Conservation (phyloP, 2,329 filamentous ascomycete genomes). For the Penicillium brasilianum region DNA sequence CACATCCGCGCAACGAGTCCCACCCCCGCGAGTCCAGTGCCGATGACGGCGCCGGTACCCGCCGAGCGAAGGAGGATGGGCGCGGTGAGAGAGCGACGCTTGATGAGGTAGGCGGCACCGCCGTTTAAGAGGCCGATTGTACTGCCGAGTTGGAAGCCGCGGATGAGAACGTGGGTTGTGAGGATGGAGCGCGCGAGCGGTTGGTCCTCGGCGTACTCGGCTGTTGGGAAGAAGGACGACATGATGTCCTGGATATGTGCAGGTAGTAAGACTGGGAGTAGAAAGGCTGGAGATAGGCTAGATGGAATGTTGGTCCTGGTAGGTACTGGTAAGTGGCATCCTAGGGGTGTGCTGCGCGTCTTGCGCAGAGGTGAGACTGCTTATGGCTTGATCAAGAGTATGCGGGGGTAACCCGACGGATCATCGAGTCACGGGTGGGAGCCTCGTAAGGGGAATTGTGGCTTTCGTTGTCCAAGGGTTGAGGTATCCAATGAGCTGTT, state of each 20-base stretch:
- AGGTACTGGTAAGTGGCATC: background rate
- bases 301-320: background rate
- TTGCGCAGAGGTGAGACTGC: background rate
- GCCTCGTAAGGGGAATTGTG: background rate
- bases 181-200: conserved; percentile 61
- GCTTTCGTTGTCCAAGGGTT: no score
- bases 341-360: background rate
- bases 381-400: background rate
- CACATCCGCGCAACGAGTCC: conserved; percentile 59
- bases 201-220: conserved; percentile 68
- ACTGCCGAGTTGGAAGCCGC: conserved; percentile 60
- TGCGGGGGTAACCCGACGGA: background rate
- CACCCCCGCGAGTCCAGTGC: conserved; percentile 51
- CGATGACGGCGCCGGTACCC: conserved; percentile 54
- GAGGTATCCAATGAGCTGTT: no score
- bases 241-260: conserved; percentile 12
- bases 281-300: no score
- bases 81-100: conserved; percentile 31
- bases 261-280: background rate
- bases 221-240: conserved; percentile 52
- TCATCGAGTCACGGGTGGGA: background rate
- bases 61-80: conserved; percentile 52
- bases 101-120: conserved; percentile 32
- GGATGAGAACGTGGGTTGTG: conserved; percentile 63
- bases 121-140: conserved; percentile 52